A percentile compares a stretch with the other conserved stretches of the same genome.
phyloP scores from a whole-genome alignment of 2,329 filamentous ascomycete genomes.

The Chrysoporthe puriensis region DNA sequence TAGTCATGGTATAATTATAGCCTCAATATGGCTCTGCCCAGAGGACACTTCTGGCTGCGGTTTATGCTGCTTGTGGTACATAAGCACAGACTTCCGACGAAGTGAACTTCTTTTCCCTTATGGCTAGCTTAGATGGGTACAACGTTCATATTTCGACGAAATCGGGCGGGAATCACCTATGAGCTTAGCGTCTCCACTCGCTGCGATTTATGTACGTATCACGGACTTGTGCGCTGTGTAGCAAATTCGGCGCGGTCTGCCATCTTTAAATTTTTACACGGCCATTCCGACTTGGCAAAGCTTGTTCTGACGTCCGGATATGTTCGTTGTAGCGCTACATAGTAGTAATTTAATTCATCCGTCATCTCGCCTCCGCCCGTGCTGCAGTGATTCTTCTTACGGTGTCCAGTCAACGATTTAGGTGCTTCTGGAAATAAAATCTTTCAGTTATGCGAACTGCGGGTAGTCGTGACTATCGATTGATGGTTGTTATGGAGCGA shows the following conservation, averaged over 20 bases:
- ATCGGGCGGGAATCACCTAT: background rate
- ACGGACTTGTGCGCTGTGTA: background rate
- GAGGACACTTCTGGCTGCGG: too few relatives aligned
- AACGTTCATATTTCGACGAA: background rate
- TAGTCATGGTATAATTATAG: too few relatives aligned
- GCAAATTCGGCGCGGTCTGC: background rate
- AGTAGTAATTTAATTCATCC: background rate
- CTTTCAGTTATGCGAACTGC: background rate
- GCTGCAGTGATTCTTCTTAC: background rate
- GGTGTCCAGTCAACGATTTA: background rate
- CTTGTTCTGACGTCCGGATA: background rate
- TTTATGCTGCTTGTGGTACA: background rate
- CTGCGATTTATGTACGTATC: background rate
- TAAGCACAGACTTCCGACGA: background rate
- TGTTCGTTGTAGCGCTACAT: too few relatives aligned
- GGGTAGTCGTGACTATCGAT: background rate
- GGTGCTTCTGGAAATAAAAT: background rate
- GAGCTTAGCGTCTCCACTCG: background rate
- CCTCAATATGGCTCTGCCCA: too few relatives aligned
- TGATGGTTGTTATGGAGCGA: background rate
- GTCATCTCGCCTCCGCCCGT: background rate
- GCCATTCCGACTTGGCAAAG: conserved; percentile 4
- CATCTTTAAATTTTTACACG: background rate
- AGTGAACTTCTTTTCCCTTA: background rate
- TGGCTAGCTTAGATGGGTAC: background rate